Conservation (phyloP, 768 basidiomycete species). For the Naganishia friedmannii region DNA sequence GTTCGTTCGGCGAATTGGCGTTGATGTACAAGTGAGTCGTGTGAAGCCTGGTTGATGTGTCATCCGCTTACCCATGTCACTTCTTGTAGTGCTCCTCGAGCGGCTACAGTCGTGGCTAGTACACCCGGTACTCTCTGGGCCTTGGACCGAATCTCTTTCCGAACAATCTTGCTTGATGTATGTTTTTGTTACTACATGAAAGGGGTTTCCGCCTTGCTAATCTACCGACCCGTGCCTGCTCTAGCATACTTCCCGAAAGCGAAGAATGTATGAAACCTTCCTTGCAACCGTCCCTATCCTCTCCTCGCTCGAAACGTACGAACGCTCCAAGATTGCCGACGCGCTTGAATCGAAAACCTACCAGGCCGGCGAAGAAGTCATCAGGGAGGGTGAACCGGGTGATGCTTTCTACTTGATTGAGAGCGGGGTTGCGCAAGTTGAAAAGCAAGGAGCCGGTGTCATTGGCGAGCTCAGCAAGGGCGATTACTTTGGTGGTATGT, state of each 20-base stretch:
- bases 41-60: background rate
- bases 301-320: slow-evolving; percentile 76
- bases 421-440: slow-evolving; percentile 83
- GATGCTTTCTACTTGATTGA: slow-evolving; percentile 98
- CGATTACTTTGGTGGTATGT: slow-evolving; percentile 94
- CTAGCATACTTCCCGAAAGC: slow-evolving; percentile 72
- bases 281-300: slow-evolving; percentile 84
- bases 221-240: too few species aligned
- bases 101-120: slow-evolving; percentile 85
- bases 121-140: slow-evolving; percentile 80
- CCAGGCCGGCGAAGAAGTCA: slow-evolving; percentile 79
- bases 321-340: slow-evolving; percentile 95
- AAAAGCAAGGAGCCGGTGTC: slow-evolving; percentile 59
- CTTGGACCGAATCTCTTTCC: slow-evolving; percentile 94
- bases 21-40: slow-evolving; percentile 78
- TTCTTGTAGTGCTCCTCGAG: slow-evolving; percentile 67
- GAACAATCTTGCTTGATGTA: slow-evolving; percentile 86
- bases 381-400: slow-evolving; percentile 88
- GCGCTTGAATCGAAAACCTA: slow-evolving; percentile 81
- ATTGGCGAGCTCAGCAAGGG: slow-evolving; percentile 80
- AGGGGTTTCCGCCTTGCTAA: too few species aligned
- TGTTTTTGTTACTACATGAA: slow-evolving; percentile 20
- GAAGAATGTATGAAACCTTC: slow-evolving; percentile 96
- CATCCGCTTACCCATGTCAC: background rate
- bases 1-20: slow-evolving; percentile 91